phyloP scores from a whole-genome alignment of 176 grass and related monocot genomes.

The Carex scoparia region DNA sequence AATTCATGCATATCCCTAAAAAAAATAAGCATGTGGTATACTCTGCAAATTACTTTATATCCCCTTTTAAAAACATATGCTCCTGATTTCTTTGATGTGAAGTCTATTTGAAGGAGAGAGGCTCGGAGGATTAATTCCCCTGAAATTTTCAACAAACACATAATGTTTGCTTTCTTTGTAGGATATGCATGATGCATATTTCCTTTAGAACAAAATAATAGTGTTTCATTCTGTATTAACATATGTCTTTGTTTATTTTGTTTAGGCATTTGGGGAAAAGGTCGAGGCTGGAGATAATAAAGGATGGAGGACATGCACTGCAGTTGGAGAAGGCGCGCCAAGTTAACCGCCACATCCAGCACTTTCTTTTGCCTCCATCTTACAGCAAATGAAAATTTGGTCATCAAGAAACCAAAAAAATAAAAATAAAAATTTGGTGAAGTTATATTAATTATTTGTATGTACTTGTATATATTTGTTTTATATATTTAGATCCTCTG shows the following conservation, averaged over 20 bases:
- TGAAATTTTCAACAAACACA: neutral
- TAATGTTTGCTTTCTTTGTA: neutral
- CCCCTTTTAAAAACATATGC: neutral
- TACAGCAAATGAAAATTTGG: neutral
- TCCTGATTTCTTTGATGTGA: neutral
- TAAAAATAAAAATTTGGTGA: neutral
- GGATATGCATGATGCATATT: neutral
- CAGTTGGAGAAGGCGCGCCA: slow-evolving; percentile 53
- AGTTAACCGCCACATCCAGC: slow-evolving; percentile 46
- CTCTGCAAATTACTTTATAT: neutral
- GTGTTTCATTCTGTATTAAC: neutral
- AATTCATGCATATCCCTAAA: neutral
- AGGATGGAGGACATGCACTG: slow-evolving; percentile 71
- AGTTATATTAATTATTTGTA: neutral
- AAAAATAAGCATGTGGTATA: neutral
- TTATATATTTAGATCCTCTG: neutral
- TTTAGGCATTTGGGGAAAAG: slow-evolving; percentile 59
- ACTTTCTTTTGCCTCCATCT: slow-evolving; percentile 40
- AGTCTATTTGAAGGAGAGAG: neutral
- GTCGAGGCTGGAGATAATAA: slow-evolving; percentile 62
- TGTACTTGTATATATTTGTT: slow-evolving; percentile 2
- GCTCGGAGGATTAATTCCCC: neutral
- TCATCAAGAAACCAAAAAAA: neutral
- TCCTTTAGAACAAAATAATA: neutral
- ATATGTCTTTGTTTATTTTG: neutral